Evolutionary conservation across 2,329 filamentous ascomycete genomes (phyloP), one percentile per base, ranked within the genome.

Genomic region (Neonectria magnoliae): DNA sequence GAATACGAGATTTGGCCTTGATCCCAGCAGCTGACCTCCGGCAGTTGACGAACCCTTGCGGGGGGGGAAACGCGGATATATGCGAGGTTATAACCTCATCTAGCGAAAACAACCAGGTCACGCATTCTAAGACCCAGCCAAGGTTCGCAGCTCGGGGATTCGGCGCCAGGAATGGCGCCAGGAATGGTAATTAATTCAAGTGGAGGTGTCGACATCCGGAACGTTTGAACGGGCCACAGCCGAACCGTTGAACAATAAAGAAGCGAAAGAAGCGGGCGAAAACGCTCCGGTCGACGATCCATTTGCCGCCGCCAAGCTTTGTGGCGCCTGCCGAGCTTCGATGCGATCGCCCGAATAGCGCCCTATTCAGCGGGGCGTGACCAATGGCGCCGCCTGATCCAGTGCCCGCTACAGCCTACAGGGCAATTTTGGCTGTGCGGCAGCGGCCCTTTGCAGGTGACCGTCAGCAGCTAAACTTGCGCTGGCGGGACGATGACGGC

Each of bases 221-320:
- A 27, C 27, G 20, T 20, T 47, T 13, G 18, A 22, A 47, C 11
- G 20, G 44, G 11, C 18, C 13, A 14, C 18, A 16, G 44, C 44
- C 44, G 44, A 22, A 22, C 44, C 20, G 44, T 47, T 22, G 36
- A 38, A n/a, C 36, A 38, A 25, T 25, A n/a, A n/a, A n/a, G n/a
- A n/a, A n/a, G 25, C 5, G 25, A 16, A 38, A n/a, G n/a, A 42
- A 42, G 38, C 38, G 38, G 16, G n/a, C 38, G n/a, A 42, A 6
- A 14, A 36, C 33, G 11, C 33, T 36, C 11, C 38, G 2, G 7
- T 18, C n/a, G 38, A 20, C 18, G 38, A 42, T 20, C 38, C 38
- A 11, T 42, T 33, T 33, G 29, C 50, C 29, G 9, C 14, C 50
- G 50, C 50, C 50, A 55, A 55, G 52, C 52, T 55, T 55, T 55